Percentiles rank a stretch among this genome's conserved stretches.
Conservation (phyloP, 139 green algal species). For the Astrephomene gubernaculifera region DNA sequence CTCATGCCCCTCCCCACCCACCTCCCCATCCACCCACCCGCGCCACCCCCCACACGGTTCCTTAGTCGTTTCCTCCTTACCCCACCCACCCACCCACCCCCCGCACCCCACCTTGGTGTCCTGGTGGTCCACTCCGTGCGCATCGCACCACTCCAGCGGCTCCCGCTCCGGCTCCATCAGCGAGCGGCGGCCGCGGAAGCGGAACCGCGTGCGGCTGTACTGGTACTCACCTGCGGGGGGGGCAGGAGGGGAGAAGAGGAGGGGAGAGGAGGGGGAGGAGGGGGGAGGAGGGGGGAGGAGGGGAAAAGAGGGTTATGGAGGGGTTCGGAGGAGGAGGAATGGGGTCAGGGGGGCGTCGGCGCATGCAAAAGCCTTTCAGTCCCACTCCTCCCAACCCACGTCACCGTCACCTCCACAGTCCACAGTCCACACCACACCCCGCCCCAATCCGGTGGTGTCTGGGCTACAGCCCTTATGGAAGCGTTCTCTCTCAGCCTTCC, state of each 20-base stretch:
- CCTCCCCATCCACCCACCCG: no score
- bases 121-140: constrained; percentile 31
- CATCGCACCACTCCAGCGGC: constrained; percentile 20
- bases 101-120: constrained; percentile 24
- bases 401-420: background rate
- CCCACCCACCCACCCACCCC: background rate
- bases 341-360: background rate
- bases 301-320: no score
- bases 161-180: background rate
- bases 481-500: no score
- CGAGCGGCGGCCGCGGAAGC: constrained; percentile 1
- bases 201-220: constrained; percentile 30
- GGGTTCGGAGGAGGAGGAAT: background rate
- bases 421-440: background rate
- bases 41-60: background rate
- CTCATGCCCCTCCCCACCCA: no score
- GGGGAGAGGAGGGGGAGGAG: background rate
- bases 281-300: no score
- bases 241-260: background rate
- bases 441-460: background rate
- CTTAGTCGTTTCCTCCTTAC: background rate
- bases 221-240: constrained; percentile 25
- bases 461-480: background rate
- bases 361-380: background rate
- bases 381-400: background rate